Percentiles rank a stretch among this genome's conserved stretches.
Conservation (phyloP, 2,329 filamentous ascomycete species). For the Nothophoma quercina region DNA sequence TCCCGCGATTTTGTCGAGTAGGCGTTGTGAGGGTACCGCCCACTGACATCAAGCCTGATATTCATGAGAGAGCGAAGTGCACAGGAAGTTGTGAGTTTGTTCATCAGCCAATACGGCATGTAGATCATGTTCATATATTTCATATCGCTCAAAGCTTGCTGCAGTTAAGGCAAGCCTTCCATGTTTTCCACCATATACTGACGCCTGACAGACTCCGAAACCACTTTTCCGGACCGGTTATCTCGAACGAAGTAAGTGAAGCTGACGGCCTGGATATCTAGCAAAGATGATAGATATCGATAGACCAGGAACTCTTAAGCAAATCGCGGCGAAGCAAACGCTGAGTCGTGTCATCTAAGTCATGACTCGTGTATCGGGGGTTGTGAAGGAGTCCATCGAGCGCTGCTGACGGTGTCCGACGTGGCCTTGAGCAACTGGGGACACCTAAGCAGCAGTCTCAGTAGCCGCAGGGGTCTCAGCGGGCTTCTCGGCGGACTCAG, state of each 20-base stretch:
- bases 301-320: slow-evolving; percentile 32
- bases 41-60: no score
- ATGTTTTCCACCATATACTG: slow-evolving; percentile 40
- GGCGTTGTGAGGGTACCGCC: no score
- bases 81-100: neutral
- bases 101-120: slow-evolving; percentile 15
- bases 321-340: slow-evolving; percentile 34
- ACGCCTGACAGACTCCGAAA: slow-evolving; percentile 41
- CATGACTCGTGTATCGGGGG: slow-evolving; percentile 19
- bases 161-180: slow-evolving; percentile 34
- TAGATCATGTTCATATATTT: slow-evolving; percentile 23
- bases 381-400: slow-evolving; percentile 16
- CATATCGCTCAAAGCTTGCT: slow-evolving; percentile 29
- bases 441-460: slow-evolving; percentile 44
- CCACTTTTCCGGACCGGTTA: slow-evolving; percentile 42
- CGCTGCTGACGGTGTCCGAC: slow-evolving; percentile 24
- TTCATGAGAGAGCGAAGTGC: neutral
- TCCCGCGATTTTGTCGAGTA: no score
- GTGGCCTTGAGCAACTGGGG: slow-evolving; percentile 30
- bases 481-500: slow-evolving; percentile 26
- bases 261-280: slow-evolving; percentile 38
- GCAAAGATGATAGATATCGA: slow-evolving; percentile 41
- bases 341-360: slow-evolving; percentile 21
- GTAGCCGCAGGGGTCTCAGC: slow-evolving; percentile 36
- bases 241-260: slow-evolving; percentile 42